Evolutionary conservation across 257 asterid genomes (phyloP).

Genomic region (Schizonepeta tenuifolia): DNA sequence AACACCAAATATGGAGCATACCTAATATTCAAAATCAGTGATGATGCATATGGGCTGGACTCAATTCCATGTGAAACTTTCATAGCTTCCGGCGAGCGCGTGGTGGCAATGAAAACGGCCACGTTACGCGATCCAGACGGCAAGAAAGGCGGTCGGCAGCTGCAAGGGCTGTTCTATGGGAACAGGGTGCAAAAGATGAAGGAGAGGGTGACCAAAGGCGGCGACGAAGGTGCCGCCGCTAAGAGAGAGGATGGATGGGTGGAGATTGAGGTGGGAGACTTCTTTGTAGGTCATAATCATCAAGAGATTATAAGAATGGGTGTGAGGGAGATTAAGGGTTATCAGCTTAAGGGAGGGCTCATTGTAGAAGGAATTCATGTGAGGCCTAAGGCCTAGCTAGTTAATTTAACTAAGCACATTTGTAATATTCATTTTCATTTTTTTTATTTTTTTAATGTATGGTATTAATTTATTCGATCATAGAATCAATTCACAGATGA

Average conservation of each 20-base stretch:
- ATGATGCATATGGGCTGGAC: slow-evolving; percentile 38
- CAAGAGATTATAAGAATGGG: slow-evolving; percentile 25
- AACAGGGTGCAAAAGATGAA: slow-evolving; percentile 36
- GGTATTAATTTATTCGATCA: too few relatives aligned
- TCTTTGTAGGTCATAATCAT: slow-evolving; percentile 7
- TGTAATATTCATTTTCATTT: too few relatives aligned
- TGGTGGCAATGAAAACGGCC: slow-evolving; percentile 15
- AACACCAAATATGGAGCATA: slow-evolving; percentile 42
- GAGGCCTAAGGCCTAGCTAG: slow-evolving; percentile 33
- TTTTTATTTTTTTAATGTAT: background rate
- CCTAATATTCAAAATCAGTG: slow-evolving; percentile 33
- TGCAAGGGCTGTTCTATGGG: slow-evolving; percentile 27
- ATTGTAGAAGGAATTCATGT: slow-evolving; percentile 45
- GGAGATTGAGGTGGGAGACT: slow-evolving; percentile 45
- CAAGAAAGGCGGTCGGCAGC: slow-evolving; percentile 7
- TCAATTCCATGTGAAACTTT: slow-evolving; percentile 38
- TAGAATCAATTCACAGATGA: too few relatives aligned
- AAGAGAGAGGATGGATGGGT: slow-evolving; percentile 44
- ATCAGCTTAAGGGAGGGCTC: slow-evolving; percentile 43
- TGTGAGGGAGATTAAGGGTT: slow-evolving; percentile 45
- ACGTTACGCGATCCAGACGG: slow-evolving; percentile 5
- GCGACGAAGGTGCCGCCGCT: slow-evolving; percentile 17
- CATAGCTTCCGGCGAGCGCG: slow-evolving; percentile 1
- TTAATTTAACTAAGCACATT: too few relatives aligned
- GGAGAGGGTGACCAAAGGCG: slow-evolving; percentile 24